A percentile compares a stretch with the other conserved stretches of the same genome.
phyloP scores from a whole-genome alignment of 2,329 filamentous ascomycete species.

The Scleromitrula shiraiana region DNA sequence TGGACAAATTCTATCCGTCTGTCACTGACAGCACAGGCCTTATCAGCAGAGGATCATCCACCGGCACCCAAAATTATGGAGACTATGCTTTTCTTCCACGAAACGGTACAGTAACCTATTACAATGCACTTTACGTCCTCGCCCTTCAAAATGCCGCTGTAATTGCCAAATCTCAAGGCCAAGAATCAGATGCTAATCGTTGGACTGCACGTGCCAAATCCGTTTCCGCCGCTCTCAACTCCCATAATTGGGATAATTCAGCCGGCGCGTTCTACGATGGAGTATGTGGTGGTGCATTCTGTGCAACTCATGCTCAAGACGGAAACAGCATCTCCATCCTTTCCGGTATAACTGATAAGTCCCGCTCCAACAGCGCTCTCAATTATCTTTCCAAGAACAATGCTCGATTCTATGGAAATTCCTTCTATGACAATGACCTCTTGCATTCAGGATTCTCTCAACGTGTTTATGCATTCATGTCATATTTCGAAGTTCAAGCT shows the following conservation, averaged over 20 bases:
- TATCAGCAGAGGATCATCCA: slow-evolving; percentile 35
- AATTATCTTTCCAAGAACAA: slow-evolving; percentile 33
- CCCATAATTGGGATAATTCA: slow-evolving; percentile 32
- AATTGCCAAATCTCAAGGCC: slow-evolving; percentile 32
- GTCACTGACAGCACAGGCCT: slow-evolving; percentile 35
- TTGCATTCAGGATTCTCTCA: slow-evolving; percentile 34
- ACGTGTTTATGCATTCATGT: slow-evolving; percentile 44
- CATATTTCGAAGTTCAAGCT: slow-evolving; percentile 45
- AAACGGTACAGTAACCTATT: slow-evolving; percentile 42
- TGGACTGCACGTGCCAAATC: slow-evolving; percentile 34
- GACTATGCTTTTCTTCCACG: slow-evolving; percentile 45
- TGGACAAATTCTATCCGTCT: slow-evolving; percentile 40
- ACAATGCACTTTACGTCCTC: slow-evolving; percentile 43
- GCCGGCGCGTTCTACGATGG: slow-evolving; percentile 42
- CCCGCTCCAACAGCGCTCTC: slow-evolving; percentile 31
- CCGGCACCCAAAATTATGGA: too few relatives aligned
- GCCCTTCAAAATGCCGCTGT: slow-evolving; percentile 38
- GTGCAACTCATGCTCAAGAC: slow-evolving; percentile 38
- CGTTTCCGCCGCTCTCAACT: slow-evolving; percentile 32
- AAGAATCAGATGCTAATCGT: slow-evolving; percentile 30
- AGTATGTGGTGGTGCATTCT: slow-evolving; percentile 17
- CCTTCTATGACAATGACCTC: slow-evolving; percentile 42
- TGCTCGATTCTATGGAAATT: slow-evolving; percentile 38
- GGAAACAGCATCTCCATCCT: slow-evolving; percentile 43
- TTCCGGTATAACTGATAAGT: slow-evolving; percentile 29